Evolutionary conservation across 208 protist genomes (phyloP).

Genomic region (Trypanosoma conorhini): DNA sequence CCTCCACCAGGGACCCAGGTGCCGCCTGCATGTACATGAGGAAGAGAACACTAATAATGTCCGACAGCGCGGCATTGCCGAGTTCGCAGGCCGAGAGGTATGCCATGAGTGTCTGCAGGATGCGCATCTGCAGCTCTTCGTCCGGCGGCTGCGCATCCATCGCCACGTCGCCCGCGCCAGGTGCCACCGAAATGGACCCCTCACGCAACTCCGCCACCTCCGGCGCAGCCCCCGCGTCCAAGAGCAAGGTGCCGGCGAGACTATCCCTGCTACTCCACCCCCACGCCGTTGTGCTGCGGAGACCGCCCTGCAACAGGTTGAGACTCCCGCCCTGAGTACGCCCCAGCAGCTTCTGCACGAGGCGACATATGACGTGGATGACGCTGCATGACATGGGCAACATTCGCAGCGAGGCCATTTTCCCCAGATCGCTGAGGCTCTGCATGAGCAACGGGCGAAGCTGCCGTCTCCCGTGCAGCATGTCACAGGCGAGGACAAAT

Average conservation of each 20-base stretch:
- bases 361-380: constrained; percentile 45
- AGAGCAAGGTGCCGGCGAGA: not conserved
- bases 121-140: constrained; percentile 58
- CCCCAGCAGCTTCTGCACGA: constrained; percentile 37
- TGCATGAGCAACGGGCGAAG: constrained; percentile 49
- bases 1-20: constrained; percentile 60
- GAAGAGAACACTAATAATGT: constrained; percentile 60
- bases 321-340: not conserved
- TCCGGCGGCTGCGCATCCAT: constrained; percentile 18
- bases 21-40: constrained; percentile 48
- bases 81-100: constrained; percentile 54
- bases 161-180: not conserved
- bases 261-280: not conserved
- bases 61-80: constrained; percentile 34
- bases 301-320: constrained; percentile 1
- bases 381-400: constrained; percentile 50
- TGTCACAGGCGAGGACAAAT: constrained; percentile 55
- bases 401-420: constrained; percentile 64
- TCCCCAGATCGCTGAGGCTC: constrained; percentile 64
- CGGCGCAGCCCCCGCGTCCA: not conserved
- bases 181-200: not conserved
- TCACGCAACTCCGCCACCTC: constrained; percentile 5
- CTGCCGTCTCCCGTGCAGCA: constrained; percentile 26
- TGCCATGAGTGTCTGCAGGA: constrained; percentile 57
- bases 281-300: not conserved